Evolutionary conservation across 2,329 filamentous ascomycete genomes (phyloP), one percentile per base, ranked within the genome.

Genomic region (Hypomyces rosellus): DNA sequence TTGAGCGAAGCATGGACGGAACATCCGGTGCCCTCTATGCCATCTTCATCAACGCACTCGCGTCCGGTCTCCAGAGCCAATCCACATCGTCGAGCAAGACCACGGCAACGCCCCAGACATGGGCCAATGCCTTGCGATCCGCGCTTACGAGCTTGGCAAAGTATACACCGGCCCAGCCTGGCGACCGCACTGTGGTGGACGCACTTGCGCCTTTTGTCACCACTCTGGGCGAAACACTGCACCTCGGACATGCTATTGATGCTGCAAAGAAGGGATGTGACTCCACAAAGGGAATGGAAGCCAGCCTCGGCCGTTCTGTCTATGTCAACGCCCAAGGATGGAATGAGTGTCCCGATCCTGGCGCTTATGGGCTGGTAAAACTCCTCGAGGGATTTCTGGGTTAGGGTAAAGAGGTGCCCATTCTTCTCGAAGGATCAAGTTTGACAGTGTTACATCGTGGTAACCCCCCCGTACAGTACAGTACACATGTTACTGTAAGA

Each of bases 141-240:
- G 80, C 83, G 0, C 69, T 82, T 39, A 64, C 71, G 22, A 75
- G 75, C 5, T 69, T 89, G 50, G 74, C 70, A 38, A 82, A 76
- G 56, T 88, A 89, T 61, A 90, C 86, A 2, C 85, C 85, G 2
- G 86, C 86, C 1, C 77, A 82, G 57, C 78, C 79, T 1, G 86
- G 86, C 5, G 86, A 90, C 59, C 73, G 86, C 18, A 90, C 86
- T 1, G 66, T 90, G 34, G 77, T 90, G 45, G 86, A 90, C 68
- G 84, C 85, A 1, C 69, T 90, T 44, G 74, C 80, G 46, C 86
- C 86, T 2, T 90, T 89, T 62, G 77, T 86, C 34, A 71, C 80
- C 34, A 77, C 74, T 0, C 68, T 89, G 7, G 68, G 66, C 4
- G 69, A 73, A 50, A 78, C 75, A 1, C 73, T 73, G 6, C 77